Evolutionary conservation across 2,329 filamentous ascomycete species (phyloP).

Genomic region (Lachnellula hyalina): DNA sequence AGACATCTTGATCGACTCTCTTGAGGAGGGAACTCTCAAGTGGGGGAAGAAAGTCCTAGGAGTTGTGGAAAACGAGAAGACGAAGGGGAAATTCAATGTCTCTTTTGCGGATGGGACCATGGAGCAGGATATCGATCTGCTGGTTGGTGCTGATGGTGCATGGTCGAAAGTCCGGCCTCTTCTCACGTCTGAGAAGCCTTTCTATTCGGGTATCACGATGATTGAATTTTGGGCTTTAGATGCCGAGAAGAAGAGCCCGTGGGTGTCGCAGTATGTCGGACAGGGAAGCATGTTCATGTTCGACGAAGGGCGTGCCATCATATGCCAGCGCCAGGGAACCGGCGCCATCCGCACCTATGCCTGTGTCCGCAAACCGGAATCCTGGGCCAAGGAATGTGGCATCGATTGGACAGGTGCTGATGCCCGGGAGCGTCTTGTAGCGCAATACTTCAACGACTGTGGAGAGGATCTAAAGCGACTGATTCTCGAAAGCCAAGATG

Average conservation of each 20-base stretch:
- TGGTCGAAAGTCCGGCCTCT: constrained; percentile 36
- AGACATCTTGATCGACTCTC: constrained; percentile 30
- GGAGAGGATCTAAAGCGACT: constrained; percentile 17
- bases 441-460: constrained; percentile 17
- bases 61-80: constrained; percentile 5
- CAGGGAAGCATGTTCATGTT: constrained; percentile 33
- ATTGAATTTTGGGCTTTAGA: constrained; percentile 25
- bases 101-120: constrained; percentile 8
- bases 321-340: constrained; percentile 38
- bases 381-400: constrained; percentile 19
- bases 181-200: constrained; percentile 30
- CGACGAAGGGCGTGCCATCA: constrained; percentile 30
- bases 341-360: constrained; percentile 33
- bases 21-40: constrained; percentile 32
- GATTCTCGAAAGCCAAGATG: constrained; percentile 14
- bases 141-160: constrained; percentile 38
- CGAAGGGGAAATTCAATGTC: constrained; percentile 12
- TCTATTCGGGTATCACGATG: constrained; percentile 33
- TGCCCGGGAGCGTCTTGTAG: constrained; percentile 11
- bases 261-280: constrained; percentile 34
- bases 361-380: constrained; percentile 19
- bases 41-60: constrained; percentile 36
- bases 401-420: constrained; percentile 19
- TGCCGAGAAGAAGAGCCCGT: constrained; percentile 31
- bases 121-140: constrained; percentile 31